Conservation (phyloP, 495 filamentous ascomycete genomes). For the Penicillium bialowiezense region DNA sequence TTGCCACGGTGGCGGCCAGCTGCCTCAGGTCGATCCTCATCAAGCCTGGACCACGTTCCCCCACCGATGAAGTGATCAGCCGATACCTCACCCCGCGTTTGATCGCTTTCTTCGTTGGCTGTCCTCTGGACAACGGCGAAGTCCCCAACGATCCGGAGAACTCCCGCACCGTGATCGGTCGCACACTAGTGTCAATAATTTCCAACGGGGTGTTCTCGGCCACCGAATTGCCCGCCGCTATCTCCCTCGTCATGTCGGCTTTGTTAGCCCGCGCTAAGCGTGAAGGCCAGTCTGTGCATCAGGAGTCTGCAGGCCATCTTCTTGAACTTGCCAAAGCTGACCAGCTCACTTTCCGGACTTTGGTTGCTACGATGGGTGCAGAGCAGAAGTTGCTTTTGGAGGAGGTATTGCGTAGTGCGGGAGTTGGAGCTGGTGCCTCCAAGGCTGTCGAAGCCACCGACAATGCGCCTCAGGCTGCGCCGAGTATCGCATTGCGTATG, state of each 20-base stretch:
- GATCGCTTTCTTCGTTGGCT: conserved; percentile 67
- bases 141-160: conserved; percentile 69
- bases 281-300: conserved; percentile 47
- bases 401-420: conserved; percentile 68
- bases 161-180: conserved; percentile 63
- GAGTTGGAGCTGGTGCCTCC: conserved; percentile 30
- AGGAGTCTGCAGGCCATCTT: conserved; percentile 71
- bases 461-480: conserved; percentile 53
- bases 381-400: conserved; percentile 77
- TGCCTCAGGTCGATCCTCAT: conserved; percentile 83
- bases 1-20: conserved; percentile 79
- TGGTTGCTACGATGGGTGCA: conserved; percentile 69
- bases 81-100: conserved; percentile 74
- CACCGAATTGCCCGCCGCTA: conserved; percentile 54
- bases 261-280: conserved; percentile 68
- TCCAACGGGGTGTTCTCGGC: conserved; percentile 45
- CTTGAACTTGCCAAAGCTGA: conserved; percentile 78
- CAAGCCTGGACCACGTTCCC: conserved; percentile 57
- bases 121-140: conserved; percentile 50
- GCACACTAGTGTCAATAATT: conserved; percentile 70
- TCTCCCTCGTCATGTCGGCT: conserved; percentile 73
- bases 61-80: conserved; percentile 69
- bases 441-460: conserved; percentile 26
- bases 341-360: conserved; percentile 66
- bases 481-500: conserved; percentile 93